phyloP scores from a whole-genome alignment of 768 basidiomycete species.

The Auricularia cornea region DNA sequence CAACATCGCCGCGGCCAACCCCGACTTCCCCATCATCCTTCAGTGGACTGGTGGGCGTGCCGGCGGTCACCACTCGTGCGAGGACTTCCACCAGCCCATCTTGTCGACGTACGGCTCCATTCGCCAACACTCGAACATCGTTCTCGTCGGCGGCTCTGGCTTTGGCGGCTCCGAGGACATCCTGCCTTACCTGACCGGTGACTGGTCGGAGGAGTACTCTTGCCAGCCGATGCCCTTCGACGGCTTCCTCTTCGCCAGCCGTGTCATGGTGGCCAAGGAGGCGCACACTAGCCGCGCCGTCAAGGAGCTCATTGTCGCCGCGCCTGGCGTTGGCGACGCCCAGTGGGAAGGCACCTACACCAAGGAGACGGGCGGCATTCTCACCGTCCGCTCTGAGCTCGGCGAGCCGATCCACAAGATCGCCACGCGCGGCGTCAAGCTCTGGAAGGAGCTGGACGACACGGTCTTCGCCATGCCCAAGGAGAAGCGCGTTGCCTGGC shows the following conservation, averaged over 20 bases:
- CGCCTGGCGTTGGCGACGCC: conserved; percentile 81
- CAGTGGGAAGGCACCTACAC: conserved; percentile 93
- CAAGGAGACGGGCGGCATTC: conserved; percentile 90
- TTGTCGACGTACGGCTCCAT: conserved; percentile 85
- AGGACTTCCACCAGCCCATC: conserved; percentile 97
- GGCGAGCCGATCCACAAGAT: conserved; percentile 99
- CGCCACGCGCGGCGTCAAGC: conserved; percentile 90
- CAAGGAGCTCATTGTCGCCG: conserved; percentile 94
- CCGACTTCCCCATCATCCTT: conserved; percentile 93
- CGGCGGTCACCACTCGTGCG: conserved; percentile 96
- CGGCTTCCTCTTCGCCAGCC: conserved; percentile 90
- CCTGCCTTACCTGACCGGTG: conserved; percentile 94
- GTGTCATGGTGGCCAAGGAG: conserved; percentile 99
- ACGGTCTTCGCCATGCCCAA: conserved; percentile 91
- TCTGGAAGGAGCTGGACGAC: conserved; percentile 99
- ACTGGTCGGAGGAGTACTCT: conserved; percentile 82
- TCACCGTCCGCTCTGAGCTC: conserved; percentile 95
- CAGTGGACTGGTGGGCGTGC: conserved; percentile 99
- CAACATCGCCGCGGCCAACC: conserved; percentile 88
- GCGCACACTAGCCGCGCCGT: conserved; percentile 91
- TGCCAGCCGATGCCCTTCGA: conserved; percentile 97
- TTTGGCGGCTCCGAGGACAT: conserved; percentile 93
- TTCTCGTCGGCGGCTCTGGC: conserved; percentile 88
- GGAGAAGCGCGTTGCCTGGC: conserved; percentile 89
- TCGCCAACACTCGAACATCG: conserved; percentile 81